phyloP scores from a whole-genome alignment of 2,329 filamentous ascomycete genomes.

The Allantophomopsis lycopodina region DNA sequence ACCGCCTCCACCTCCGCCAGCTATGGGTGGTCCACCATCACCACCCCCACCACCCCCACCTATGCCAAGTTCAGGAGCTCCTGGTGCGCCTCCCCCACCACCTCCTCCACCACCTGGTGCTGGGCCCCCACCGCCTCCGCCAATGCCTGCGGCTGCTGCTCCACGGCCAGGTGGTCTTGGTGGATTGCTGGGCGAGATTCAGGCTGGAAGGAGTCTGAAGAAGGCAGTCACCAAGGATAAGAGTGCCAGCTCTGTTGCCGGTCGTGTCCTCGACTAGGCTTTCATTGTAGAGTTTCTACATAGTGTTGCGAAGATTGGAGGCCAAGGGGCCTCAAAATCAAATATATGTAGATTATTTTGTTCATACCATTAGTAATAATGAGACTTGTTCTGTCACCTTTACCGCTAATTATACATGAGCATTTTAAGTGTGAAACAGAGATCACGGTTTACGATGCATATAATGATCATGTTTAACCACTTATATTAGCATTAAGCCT shows the following conservation, averaged over 20 bases:
- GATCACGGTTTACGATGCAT: too few relatives aligned
- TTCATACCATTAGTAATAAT: not conserved
- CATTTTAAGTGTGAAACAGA: too few relatives aligned
- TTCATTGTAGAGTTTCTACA: not conserved
- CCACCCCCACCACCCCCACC: constrained; percentile 21
- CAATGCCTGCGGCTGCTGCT: constrained; percentile 17
- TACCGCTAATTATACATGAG: too few relatives aligned
- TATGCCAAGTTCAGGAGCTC: constrained; percentile 16
- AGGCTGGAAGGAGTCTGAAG: constrained; percentile 62
- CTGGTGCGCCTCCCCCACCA: constrained; percentile 26
- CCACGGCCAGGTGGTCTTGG: constrained; percentile 33
- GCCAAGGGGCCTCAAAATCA: not conserved
- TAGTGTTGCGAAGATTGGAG: too few relatives aligned
- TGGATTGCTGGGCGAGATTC: constrained; percentile 70
- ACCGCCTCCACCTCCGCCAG: constrained; percentile 23
- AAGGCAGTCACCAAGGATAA: constrained; percentile 87
- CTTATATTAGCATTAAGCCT: too few relatives aligned
- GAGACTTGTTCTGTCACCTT: too few relatives aligned
- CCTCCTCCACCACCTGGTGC: constrained; percentile 21
- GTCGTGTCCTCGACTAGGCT: constrained; percentile 44
- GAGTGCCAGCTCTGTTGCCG: constrained; percentile 58
- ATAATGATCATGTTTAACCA: too few relatives aligned
- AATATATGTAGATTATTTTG: not conserved
- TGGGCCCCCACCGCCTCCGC: constrained; percentile 14
- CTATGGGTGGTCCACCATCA: constrained; percentile 17